Percentiles rank a stretch among this genome's conserved stretches.
These are phyloP conservation scores for Rosellinia necatrix DNA, from an alignment of 2,329 filamentous ascomycete species.

Conservation along the genomic window DNA sequence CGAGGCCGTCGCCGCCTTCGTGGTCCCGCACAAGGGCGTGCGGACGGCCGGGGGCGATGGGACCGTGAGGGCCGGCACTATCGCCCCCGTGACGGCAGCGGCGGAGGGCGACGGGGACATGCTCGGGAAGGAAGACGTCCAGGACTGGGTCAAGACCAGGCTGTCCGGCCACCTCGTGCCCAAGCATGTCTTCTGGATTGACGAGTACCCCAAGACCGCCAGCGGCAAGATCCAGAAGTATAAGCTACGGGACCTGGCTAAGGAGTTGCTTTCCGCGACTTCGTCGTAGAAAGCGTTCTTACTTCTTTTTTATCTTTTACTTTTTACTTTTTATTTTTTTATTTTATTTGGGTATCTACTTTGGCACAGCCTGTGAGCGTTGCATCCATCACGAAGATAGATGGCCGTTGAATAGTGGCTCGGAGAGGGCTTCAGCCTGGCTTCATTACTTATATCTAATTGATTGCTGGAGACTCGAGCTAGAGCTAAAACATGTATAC, in stretches of 20 bases:
- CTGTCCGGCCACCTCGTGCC: slow-evolving; percentile 80
- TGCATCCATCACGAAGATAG: no score
- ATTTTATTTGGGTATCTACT: no score
- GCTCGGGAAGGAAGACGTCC: slow-evolving; percentile 64
- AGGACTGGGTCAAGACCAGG: slow-evolving; percentile 71
- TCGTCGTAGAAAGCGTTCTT: neutral
- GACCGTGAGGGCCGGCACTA: slow-evolving; percentile 27
- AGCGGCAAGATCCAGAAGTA: slow-evolving; percentile 98
- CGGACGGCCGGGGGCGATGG: slow-evolving; percentile 35
- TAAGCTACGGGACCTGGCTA: slow-evolving; percentile 72
- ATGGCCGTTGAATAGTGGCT: no score
- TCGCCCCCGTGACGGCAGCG: slow-evolving; percentile 3
- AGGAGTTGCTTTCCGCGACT: slow-evolving; percentile 35
- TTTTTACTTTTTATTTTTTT: no score
- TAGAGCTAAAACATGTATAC: no score
- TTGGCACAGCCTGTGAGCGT: no score
- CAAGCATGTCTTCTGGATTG: slow-evolving; percentile 85
- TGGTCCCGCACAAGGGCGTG: slow-evolving; percentile 59
- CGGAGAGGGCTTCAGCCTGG: no score
- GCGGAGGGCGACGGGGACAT: slow-evolving; percentile 29
- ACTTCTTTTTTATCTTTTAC: no score
- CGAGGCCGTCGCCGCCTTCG: slow-evolving; percentile 84
- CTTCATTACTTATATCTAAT: no score
- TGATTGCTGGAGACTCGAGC: no score
- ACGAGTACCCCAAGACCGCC: slow-evolving; percentile 89